These are phyloP conservation scores for Monilinia fructigena DNA, from an alignment of 2,329 filamentous ascomycete species.

Conservation along the genomic window DNA sequence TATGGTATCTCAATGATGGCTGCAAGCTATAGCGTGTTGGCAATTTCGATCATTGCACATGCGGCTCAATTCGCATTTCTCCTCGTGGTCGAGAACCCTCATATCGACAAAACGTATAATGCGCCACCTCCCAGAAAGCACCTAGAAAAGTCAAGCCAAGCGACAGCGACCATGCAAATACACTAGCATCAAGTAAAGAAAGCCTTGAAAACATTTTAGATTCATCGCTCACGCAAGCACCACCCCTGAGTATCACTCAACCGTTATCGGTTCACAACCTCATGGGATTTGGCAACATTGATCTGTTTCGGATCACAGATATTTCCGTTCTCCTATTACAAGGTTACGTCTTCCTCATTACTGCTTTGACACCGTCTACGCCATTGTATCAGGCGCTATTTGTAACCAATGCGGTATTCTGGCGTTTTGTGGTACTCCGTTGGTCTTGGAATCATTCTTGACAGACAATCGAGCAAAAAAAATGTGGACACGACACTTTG, in stretches of 20 bases:
- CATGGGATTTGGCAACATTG: constrained; percentile 78
- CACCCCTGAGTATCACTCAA: constrained; percentile 45
- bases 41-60: constrained; percentile 95
- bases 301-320: constrained; percentile 85
- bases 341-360: constrained; percentile 70
- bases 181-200: constrained; percentile 40
- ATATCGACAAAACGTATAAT: constrained; percentile 98
- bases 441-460: constrained; percentile 81
- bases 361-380: constrained; percentile 75
- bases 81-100: constrained; percentile 87
- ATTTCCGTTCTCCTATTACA: constrained; percentile 75
- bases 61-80: constrained; percentile 93
- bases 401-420: constrained; percentile 73
- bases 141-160: constrained; percentile 36
- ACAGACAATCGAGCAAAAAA: constrained; percentile 84
- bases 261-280: constrained; percentile 78
- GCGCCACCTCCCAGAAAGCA: constrained; percentile 71
- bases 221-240: constrained; percentile 22
- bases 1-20: constrained; percentile 99
- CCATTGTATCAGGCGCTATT: constrained; percentile 74
- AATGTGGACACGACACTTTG: constrained; percentile 93
- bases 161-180: constrained; percentile 42
- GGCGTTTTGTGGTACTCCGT: constrained; percentile 89
- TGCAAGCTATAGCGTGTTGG: constrained; percentile 93
- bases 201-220: constrained; percentile 35